Conservation (phyloP, 1,139 yeast species). For the Sugiyamaella japonica region DNA sequence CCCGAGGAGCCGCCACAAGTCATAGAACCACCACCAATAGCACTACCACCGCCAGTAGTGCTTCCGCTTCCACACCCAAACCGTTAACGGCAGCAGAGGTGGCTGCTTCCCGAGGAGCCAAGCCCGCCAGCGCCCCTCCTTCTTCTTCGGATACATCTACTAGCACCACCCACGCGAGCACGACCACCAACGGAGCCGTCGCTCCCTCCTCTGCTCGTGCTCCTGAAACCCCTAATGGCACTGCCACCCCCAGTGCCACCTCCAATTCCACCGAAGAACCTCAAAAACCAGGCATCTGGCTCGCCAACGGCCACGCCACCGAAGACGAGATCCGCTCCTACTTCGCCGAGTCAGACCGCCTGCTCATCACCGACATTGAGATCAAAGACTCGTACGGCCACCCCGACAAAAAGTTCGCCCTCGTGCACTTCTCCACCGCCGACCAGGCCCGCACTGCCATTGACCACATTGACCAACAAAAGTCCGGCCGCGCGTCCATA, state of each 20-base stretch:
- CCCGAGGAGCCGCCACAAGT: slow-evolving; percentile 1
- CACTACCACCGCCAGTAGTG: neutral
- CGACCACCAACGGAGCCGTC: neutral
- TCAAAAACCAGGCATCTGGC: slow-evolving; percentile 43
- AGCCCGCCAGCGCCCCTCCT: neutral
- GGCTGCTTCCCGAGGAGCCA: neutral
- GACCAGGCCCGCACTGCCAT: slow-evolving; percentile 42
- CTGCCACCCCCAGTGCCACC: neutral
- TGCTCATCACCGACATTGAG: slow-evolving; percentile 36
- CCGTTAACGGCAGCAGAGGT: slow-evolving; percentile 3
- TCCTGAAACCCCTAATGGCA: neutral
- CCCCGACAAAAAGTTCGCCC: slow-evolving; percentile 39
- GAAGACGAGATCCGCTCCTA: slow-evolving; percentile 38
- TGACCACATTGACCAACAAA: slow-evolving; percentile 38
- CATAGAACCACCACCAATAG: neutral
- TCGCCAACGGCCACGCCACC: slow-evolving; percentile 40
- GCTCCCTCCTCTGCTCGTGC: too few relatives aligned
- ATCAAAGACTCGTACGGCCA: slow-evolving; percentile 34
- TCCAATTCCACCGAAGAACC: slow-evolving; percentile 15
- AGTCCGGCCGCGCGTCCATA: slow-evolving; percentile 35
- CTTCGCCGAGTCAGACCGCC: slow-evolving; percentile 40
- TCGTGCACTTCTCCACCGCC: slow-evolving; percentile 41
- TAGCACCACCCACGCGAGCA: neutral
- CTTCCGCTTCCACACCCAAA: neutral
- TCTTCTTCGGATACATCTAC: neutral